Conservation (phyloP, 192 early-diverging fungal species). For the Linnemannia hyalina region DNA sequence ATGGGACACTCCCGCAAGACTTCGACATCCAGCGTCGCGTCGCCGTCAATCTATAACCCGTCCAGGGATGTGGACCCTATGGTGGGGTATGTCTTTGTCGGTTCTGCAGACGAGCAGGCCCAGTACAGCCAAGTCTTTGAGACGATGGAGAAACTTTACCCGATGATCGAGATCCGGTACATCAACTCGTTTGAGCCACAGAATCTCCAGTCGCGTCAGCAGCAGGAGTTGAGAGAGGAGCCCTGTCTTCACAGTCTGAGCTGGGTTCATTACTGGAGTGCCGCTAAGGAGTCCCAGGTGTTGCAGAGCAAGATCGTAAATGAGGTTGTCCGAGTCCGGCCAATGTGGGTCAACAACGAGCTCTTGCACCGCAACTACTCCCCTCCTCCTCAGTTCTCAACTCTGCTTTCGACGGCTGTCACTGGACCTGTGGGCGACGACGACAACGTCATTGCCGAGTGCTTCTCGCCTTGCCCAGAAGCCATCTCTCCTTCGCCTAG, state of each 20-base stretch:
- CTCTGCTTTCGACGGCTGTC: background rate
- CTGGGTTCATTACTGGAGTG: constrained; percentile 55
- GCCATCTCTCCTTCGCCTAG: constrained; percentile 1
- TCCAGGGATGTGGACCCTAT: constrained; percentile 7
- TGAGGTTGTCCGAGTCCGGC: constrained; percentile 44
- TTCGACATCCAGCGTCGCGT: background rate
- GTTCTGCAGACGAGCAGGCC: constrained; percentile 37
- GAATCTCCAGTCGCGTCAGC: constrained; percentile 42
- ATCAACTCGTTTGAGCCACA: constrained; percentile 52
- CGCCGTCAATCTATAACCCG: background rate
- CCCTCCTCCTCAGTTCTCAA: background rate
- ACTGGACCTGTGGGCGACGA: background rate
- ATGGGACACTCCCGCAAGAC: background rate
- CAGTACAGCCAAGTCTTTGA: constrained; percentile 53
- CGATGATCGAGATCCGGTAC: constrained; percentile 47
- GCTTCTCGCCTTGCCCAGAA: background rate
- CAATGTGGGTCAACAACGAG: constrained; percentile 52
- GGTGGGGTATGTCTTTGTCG: constrained; percentile 50
- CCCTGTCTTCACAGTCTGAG: constrained; percentile 41
- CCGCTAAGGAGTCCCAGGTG: constrained; percentile 52
- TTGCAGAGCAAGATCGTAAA: constrained; percentile 53
- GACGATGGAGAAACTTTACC: constrained; percentile 22
- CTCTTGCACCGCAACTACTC: constrained; percentile 42
- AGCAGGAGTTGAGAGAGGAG: constrained; percentile 41
- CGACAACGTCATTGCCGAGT: background rate